Conservation (phyloP, 768 basidiomycete species). For the Hirschioporus abietinus region DNA sequence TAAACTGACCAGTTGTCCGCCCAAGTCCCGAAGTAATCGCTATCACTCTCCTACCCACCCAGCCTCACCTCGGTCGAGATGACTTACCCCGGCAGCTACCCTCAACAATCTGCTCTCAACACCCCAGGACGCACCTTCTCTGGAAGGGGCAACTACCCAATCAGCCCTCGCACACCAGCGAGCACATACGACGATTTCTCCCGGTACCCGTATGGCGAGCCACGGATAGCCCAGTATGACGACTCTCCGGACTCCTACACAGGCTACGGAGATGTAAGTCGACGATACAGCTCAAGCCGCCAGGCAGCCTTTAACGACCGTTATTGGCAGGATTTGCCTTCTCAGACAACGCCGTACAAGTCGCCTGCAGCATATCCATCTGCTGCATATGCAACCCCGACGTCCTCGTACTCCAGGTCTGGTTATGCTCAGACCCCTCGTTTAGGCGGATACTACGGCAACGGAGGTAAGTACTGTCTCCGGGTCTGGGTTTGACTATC, state of each 20-base stretch:
- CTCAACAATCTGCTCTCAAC: neutral
- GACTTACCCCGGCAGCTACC: neutral
- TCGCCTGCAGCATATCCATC: neutral
- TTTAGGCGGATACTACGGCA: neutral
- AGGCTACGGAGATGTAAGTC: conserved; percentile 1
- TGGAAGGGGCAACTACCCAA: neutral
- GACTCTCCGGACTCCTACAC: neutral
- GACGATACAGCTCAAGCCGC: neutral
- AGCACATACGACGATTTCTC: conserved; percentile 1
- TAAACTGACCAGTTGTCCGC: neutral
- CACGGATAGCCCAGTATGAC: neutral
- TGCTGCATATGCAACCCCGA: neutral
- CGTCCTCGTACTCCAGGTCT: neutral
- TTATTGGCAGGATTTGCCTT: neutral
- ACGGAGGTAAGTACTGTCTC: neutral
- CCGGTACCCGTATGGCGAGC: conserved; percentile 3
- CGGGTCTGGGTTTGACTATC: neutral
- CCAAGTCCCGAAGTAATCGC: neutral
- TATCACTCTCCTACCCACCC: neutral
- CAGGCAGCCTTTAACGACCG: neutral
- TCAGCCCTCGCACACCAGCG: neutral
- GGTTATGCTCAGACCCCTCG: neutral
- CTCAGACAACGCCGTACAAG: neutral
- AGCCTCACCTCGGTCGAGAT: neutral
- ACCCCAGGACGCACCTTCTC: conserved; percentile 1